phyloP scores from a whole-genome alignment of 495 filamentous ascomycete species.

The Talaromyces liani region DNA sequence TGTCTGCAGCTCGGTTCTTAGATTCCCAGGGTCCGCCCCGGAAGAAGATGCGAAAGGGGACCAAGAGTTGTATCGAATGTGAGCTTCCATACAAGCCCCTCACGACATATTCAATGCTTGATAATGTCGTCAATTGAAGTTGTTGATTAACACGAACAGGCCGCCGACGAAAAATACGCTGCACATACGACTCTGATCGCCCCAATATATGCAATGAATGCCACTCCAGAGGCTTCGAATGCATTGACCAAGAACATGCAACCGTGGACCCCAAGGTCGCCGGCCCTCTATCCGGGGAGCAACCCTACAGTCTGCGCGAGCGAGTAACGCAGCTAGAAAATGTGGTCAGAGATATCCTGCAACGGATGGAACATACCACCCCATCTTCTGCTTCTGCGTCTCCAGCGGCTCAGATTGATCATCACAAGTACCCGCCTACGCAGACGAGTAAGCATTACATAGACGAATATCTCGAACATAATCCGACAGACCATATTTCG shows the following conservation, averaged over 20 bases:
- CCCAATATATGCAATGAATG: conserved; percentile 30
- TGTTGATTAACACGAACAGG: conserved; percentile 15
- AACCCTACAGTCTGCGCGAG: conserved; percentile 30
- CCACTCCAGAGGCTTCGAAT: conserved; percentile 23
- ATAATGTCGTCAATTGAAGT: neutral
- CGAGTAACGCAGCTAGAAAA: conserved; percentile 30
- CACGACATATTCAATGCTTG: too few species aligned
- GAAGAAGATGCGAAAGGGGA: conserved; percentile 25
- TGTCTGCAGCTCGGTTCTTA: conserved; percentile 5
- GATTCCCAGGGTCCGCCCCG: conserved; percentile 22
- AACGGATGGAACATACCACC: conserved; percentile 17
- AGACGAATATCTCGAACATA: neutral
- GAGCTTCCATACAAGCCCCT: neutral
- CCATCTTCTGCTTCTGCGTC: neutral
- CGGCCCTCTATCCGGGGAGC: conserved; percentile 14
- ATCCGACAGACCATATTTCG: neutral
- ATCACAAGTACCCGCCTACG: neutral
- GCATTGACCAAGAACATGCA: conserved; percentile 27
- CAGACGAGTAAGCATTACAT: neutral
- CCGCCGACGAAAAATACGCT: conserved; percentile 35
- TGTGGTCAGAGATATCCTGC: conserved; percentile 21
- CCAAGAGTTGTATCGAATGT: conserved; percentile 15
- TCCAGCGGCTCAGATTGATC: neutral
- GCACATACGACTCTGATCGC: conserved; percentile 24
- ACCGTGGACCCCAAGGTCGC: conserved; percentile 8